Evolutionary conservation across 768 basidiomycete species (phyloP), one percentile per base, ranked within the genome.

Genomic region (Phaeotremella skinneri): DNA sequence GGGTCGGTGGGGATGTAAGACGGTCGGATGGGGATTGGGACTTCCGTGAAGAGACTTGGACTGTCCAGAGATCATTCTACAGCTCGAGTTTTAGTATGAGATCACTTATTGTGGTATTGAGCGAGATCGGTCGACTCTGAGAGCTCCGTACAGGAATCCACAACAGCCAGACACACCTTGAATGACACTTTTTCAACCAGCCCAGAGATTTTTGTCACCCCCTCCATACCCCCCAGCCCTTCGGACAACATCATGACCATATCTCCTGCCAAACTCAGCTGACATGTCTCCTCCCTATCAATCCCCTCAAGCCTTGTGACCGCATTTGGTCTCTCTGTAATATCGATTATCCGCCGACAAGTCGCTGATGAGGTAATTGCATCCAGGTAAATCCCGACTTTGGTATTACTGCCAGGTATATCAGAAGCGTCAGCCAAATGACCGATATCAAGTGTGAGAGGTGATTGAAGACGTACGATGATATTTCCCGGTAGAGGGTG

Each of bases 401-500:
- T 69, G 45, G 68, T 69, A 48, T 69, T 69, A 3, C 68, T 69
- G 29, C 34, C 4, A n/a, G n/a, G 25, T 50, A 7, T 31, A 26
- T 25, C 50, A 52, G 31, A 32, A 37, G 7, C 17, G n/a, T n/a
- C n/a, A n/a, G n/a, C n/a, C n/a, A n/a, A n/a, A n/a, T n/a, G n/a
- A n/a, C n/a, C n/a, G n/a, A 17, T 37, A 17, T 37, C 34, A 7
- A 7, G 34, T 7, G 17, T 37, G 34, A 37, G n/a, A 21, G 13
- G 43, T 34, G n/a, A 45, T 9, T 9, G n/a, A 48, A 1, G 6
- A 62, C 66, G 52, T 48, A 66, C 68, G 62, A 63, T 16, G 68
- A 69, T 16, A 69, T 69, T 55, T 69, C 68, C 31, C 68, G 30
- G 51, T 69, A 69, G 14, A 64, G 32, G 32, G 53, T 57, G 37